Conservation (phyloP, 1,284 basidiomycete genomes). For the Sanghuangporus baumii region DNA sequence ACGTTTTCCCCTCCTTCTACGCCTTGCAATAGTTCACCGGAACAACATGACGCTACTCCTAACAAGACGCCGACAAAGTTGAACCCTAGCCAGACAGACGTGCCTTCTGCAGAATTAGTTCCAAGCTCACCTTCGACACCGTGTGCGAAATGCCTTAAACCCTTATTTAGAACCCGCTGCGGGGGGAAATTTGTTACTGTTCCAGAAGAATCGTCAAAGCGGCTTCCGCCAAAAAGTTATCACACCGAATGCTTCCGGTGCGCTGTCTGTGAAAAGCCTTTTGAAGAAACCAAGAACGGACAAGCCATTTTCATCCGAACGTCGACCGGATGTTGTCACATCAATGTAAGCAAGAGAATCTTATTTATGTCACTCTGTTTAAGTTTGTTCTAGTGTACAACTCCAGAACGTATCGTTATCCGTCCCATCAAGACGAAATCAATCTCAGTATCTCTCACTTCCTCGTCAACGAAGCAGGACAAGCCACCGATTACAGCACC, state of each 20-base stretch:
- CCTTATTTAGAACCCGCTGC: slow-evolving; percentile 50
- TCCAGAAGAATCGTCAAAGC: slow-evolving; percentile 43
- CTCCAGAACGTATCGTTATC: slow-evolving; percentile 18
- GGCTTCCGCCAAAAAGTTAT: slow-evolving; percentile 47
- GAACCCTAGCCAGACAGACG: background rate
- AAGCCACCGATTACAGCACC: slow-evolving; percentile 13
- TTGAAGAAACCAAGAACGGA: slow-evolving; percentile 54
- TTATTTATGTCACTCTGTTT: slow-evolving; percentile 7
- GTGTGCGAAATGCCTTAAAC: slow-evolving; percentile 52
- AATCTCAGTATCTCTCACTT: background rate
- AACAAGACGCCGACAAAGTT: slow-evolving; percentile 11
- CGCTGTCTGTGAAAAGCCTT: slow-evolving; percentile 52
- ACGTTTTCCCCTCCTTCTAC: slow-evolving; percentile 53
- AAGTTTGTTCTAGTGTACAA: slow-evolving; percentile 45
- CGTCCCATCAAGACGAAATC: slow-evolving; percentile 13
- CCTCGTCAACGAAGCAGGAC: slow-evolving; percentile 9
- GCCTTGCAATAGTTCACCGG: slow-evolving; percentile 37
- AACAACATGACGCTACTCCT: slow-evolving; percentile 17
- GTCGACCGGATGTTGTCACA: slow-evolving; percentile 62
- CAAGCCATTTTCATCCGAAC: slow-evolving; percentile 63
- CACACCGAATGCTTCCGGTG: slow-evolving; percentile 73
- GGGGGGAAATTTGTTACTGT: slow-evolving; percentile 63
- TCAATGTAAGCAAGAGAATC: slow-evolving; percentile 44
- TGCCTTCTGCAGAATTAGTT: slow-evolving; percentile 27
- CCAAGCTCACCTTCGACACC: slow-evolving; percentile 15